These are phyloP conservation scores for Cicer judaicum DNA, from an alignment of 306 rosid species.

Conservation along the genomic window DNA sequence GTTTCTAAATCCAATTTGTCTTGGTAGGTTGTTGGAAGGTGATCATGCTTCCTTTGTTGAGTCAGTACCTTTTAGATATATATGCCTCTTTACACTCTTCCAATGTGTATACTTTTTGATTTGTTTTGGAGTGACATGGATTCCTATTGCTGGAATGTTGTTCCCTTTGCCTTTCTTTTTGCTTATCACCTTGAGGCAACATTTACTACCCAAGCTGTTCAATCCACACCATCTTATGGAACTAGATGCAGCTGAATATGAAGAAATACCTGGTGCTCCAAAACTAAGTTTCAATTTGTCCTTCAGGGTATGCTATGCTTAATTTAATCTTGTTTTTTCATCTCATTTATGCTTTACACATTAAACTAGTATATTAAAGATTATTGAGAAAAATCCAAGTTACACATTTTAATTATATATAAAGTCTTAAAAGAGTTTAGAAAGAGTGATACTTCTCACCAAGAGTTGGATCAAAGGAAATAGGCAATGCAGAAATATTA, in stretches of 20 bases:
- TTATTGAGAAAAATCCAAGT: no score
- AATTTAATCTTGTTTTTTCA: neutral
- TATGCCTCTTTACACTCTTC: constrained; percentile 67
- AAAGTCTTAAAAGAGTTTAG: no score
- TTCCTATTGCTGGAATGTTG: constrained; percentile 85
- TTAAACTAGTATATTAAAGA: neutral
- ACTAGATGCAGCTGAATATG: constrained; percentile 84
- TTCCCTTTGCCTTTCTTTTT: constrained; percentile 85
- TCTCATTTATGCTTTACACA: neutral
- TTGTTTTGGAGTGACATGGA: constrained; percentile 73
- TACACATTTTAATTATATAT: no score
- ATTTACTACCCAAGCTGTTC: constrained; percentile 72
- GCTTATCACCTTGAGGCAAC: constrained; percentile 69
- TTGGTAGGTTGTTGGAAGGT: constrained; percentile 63
- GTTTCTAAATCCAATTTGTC: neutral
- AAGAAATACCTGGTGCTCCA: constrained; percentile 67
- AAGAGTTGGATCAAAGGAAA: constrained; percentile 46
- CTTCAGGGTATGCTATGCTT: constrained; percentile 49
- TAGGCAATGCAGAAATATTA: constrained; percentile 72
- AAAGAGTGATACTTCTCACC: neutral
- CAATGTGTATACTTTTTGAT: constrained; percentile 70
- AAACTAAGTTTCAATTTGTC: constrained; percentile 48
- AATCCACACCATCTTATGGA: constrained; percentile 61
- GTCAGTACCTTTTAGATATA: constrained; percentile 67
- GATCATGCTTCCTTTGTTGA: constrained; percentile 84